These are phyloP conservation scores for Schizonepeta tenuifolia DNA, from an alignment of 257 asterid species.

Conservation along the genomic window DNA sequence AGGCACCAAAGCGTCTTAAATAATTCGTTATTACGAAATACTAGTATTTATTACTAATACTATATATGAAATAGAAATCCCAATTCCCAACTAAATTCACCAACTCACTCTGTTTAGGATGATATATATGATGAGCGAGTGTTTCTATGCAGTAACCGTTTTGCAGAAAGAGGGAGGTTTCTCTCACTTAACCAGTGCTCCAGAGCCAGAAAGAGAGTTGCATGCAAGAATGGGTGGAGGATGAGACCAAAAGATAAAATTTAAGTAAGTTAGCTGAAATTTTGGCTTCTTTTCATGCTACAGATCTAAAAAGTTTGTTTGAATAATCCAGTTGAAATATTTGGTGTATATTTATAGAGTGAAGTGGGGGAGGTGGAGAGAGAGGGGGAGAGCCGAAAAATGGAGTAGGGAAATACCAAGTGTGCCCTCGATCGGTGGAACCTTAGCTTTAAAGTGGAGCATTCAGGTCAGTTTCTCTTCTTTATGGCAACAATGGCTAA, in stretches of 20 bases:
- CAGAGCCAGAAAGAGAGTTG: slow-evolving; percentile 3
- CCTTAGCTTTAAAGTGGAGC: slow-evolving; percentile 31
- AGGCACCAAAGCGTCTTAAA: not conserved
- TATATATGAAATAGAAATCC: too few relatives aligned
- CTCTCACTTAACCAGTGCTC: slow-evolving; percentile 12
- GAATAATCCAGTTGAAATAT: not conserved
- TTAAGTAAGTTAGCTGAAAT: not conserved
- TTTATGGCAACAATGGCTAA: slow-evolving; percentile 27
- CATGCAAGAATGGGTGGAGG: not conserved
- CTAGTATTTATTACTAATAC: too few relatives aligned
- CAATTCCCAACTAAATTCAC: too few relatives aligned
- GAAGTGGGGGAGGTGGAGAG: not conserved
- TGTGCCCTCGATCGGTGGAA: slow-evolving; percentile 35
- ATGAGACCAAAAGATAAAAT: not conserved
- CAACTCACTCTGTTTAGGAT: too few relatives aligned
- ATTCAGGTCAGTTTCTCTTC: slow-evolving; percentile 11
- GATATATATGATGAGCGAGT: too few relatives aligned
- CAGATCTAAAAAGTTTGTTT: slow-evolving; percentile 16
- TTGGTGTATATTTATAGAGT: slow-evolving; percentile 25
- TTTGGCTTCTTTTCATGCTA: not conserved
- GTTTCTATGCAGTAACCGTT: not conserved
- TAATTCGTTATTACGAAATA: too few relatives aligned
- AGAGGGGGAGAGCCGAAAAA: not conserved
- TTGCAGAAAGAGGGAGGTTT: slow-evolving; percentile 26
- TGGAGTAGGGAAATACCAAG: slow-evolving; percentile 27